These are phyloP conservation scores for Apiospora pterosperma DNA, from an alignment of 2,329 filamentous ascomycete genomes.

Conservation along the genomic window DNA sequence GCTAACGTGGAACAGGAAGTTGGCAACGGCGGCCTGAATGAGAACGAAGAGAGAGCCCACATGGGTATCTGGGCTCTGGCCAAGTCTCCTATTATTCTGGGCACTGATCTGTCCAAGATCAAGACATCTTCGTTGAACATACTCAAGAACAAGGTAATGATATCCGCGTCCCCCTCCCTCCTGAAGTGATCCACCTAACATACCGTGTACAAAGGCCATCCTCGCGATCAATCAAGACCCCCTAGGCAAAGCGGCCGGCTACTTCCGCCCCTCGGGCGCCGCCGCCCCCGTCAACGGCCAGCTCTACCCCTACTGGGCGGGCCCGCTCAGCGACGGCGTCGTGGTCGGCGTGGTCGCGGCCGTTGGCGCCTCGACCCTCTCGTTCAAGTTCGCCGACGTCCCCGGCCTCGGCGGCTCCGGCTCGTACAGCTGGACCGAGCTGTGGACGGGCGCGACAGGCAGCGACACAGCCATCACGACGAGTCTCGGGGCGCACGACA, in stretches of 20 bases:
- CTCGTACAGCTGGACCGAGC: constrained; percentile 37
- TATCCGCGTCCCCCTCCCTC: not conserved
- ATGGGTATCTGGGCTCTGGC: constrained; percentile 9
- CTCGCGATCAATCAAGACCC: constrained; percentile 10
- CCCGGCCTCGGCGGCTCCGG: constrained; percentile 32
- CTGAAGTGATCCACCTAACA: not conserved
- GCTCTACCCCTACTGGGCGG: constrained; percentile 40
- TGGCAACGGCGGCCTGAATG: constrained; percentile 9
- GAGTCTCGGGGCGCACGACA: constrained; percentile 19
- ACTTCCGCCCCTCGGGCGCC: constrained; percentile 16
- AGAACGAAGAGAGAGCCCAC: constrained; percentile 9
- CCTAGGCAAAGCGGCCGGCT: constrained; percentile 5
- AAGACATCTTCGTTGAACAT: constrained; percentile 5
- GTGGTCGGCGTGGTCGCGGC: constrained; percentile 34
- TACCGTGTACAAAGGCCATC: constrained; percentile 1
- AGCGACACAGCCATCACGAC: constrained; percentile 17
- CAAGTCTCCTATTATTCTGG: constrained; percentile 9
- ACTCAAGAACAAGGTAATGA: constrained; percentile 8
- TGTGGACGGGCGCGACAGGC: constrained; percentile 22
- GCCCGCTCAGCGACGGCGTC: constrained; percentile 29
- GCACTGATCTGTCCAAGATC: constrained; percentile 8
- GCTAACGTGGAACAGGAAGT: constrained; percentile 5
- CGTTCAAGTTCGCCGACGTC: constrained; percentile 40
- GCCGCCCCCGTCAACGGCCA: constrained; percentile 37
- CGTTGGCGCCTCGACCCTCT: constrained; percentile 35